Evolutionary conservation across 1,284 basidiomycete genomes (phyloP), one percentile per base, ranked within the genome.

Genomic region (Coriolopsis trogii): DNA sequence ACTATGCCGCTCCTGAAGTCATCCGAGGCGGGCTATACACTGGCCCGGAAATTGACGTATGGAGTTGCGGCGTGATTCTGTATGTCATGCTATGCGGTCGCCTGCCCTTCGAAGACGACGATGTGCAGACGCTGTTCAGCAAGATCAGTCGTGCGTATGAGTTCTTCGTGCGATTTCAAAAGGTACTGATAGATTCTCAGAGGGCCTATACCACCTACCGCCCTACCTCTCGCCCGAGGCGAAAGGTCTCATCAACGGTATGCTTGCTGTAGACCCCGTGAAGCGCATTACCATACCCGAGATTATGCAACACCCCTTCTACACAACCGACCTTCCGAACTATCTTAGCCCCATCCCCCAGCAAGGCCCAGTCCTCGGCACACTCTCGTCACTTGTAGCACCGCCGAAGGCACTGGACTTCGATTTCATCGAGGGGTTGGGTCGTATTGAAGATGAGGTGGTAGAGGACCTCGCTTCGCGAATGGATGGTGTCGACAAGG

Each of bases 31-130:
- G 91, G 52, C 78, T 95, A 7, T 98, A 98, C 67, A 93, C 93
- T 1, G 95, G 95, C 0, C 94, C 95, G 0, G 95, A 96, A 70
- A 95, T 97, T 63, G 95, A 98, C 63, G 93, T 97, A n/a, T 98
- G 95, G 95, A 93, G 90, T 63, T 91, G 91, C 51, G 95, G 95
- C 0, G 94, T 97, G 28, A 97, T 98, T 63, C 80, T 98, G 49
- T 97, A 94, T 72, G 95, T 97, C 44, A 93, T 98, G 85, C 80
- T 98, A 6, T 95, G 91, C 65, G 95, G 95, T 10, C 78, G 90
- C 44, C 78, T 97, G 34, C 95, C 95, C 1, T 97, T 98, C 67
- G 95, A 97, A 73, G 95, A 97, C 70, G 93, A 96, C 47, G 91
- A 96, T 66, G 93, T 97, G 39, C 92, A 93, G 47, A 81, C 84